Evolutionary conservation across 345 rosid species (phyloP).

Genomic region (Camelina hispida): DNA sequence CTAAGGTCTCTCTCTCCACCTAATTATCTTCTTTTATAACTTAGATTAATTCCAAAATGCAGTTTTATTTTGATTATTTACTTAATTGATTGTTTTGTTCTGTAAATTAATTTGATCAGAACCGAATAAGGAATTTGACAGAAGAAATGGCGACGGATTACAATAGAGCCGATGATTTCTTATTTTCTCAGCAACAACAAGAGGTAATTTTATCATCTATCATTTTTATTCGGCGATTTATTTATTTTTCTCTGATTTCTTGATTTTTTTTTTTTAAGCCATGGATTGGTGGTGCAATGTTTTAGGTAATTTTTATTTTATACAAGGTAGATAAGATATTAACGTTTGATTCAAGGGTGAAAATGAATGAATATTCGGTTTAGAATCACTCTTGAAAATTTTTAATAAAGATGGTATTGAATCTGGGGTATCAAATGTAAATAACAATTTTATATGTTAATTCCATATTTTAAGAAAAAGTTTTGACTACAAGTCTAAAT

Average conservation of each 20-base stretch:
- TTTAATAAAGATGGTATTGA: slow-evolving; percentile 6
- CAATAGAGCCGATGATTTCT: slow-evolving; percentile 51
- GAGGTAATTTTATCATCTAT: slow-evolving; percentile 45
- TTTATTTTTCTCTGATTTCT: neutral
- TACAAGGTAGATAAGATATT: neutral
- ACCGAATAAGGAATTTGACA: neutral
- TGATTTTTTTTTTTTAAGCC: neutral
- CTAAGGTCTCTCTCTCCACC: slow-evolving; percentile 9
- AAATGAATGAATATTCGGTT: neutral
- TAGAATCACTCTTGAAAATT: slow-evolving; percentile 12
- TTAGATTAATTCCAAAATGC: slow-evolving; percentile 10
- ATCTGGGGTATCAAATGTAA: neutral
- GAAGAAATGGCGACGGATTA: slow-evolving; percentile 54
- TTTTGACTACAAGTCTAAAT: slow-evolving; percentile 23
- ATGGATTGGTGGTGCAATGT: neutral
- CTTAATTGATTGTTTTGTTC: neutral
- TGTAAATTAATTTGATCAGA: slow-evolving; percentile 19
- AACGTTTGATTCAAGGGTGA: slow-evolving; percentile 5
- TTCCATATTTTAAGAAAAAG: neutral
- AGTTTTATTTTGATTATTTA: neutral
- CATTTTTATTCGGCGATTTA: neutral
- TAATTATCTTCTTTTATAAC: slow-evolving; percentile 1
- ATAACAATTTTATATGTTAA: neutral
- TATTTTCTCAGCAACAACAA: slow-evolving; percentile 47
- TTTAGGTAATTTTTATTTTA: neutral